These are phyloP conservation scores for Tolypocladium sp. DNA, from an alignment of 2,329 filamentous ascomycete species.

Conservation along the genomic window DNA sequence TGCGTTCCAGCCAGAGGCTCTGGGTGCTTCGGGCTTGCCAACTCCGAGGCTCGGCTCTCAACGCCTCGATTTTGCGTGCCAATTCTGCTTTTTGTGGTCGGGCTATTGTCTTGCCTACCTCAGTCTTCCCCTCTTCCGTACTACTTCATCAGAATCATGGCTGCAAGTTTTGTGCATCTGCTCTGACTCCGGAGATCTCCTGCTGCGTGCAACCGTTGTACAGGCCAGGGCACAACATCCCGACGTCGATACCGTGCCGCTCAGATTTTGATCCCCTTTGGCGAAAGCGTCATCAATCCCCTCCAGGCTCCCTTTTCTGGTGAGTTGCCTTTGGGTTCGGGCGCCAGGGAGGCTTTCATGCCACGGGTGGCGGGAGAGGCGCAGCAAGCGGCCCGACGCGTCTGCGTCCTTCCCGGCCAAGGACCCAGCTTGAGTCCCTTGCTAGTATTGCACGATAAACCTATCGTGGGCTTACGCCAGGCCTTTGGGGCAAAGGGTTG, in stretches of 20 bases:
- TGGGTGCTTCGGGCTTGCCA: background rate
- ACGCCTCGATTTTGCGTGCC: too few species aligned
- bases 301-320: background rate
- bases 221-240: background rate
- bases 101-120: background rate
- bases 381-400: background rate
- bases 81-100: background rate
- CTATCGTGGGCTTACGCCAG: background rate
- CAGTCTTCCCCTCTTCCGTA: constrained; percentile 8
- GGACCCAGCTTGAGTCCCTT: background rate
- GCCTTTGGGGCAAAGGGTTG: background rate
- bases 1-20: background rate
- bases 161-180: constrained; percentile 17
- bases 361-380: too few species aligned
- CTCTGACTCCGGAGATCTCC: constrained; percentile 13
- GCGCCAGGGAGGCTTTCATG: background rate
- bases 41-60: background rate
- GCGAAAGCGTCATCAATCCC: background rate
- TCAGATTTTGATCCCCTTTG: background rate
- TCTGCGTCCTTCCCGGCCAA: background rate
- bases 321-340: background rate
- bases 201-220: constrained; percentile 8
- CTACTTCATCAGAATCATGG: constrained; percentile 18
- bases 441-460: background rate
- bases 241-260: background rate